Conservation (phyloP, 768 basidiomycete genomes). For the Panus rudis region DNA sequence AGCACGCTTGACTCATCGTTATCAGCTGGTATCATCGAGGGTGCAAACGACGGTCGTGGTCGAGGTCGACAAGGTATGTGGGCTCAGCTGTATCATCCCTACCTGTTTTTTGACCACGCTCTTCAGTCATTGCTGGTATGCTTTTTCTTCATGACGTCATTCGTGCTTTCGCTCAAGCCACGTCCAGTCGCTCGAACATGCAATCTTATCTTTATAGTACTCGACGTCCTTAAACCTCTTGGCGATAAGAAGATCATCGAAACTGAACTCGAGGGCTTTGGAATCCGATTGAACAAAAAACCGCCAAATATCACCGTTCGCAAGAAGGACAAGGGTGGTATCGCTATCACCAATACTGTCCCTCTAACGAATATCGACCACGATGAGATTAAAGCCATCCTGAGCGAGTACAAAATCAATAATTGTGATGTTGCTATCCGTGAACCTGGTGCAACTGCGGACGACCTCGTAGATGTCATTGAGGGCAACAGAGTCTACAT, state of each 20-base stretch:
- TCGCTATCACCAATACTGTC: slow-evolving; percentile 94
- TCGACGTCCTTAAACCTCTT: slow-evolving; percentile 97
- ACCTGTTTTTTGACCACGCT: slow-evolving; percentile 13
- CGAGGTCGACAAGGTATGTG: slow-evolving; percentile 85
- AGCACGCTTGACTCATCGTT: slow-evolving; percentile 12
- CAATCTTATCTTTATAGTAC: slow-evolving; percentile 96
- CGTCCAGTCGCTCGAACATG: slow-evolving; percentile 88
- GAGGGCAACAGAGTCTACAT: slow-evolving; percentile 98
- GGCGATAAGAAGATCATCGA: slow-evolving; percentile 92
- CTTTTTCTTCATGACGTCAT: neutral
- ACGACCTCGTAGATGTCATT: slow-evolving; percentile 95
- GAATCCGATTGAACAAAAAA: slow-evolving; percentile 91
- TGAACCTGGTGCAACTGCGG: slow-evolving; percentile 85
- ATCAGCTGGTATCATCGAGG: slow-evolving; percentile 93
- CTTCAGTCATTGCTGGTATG: slow-evolving; percentile 71
- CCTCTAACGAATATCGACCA: slow-evolving; percentile 93
- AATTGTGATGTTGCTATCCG: slow-evolving; percentile 92
- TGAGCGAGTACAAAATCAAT: slow-evolving; percentile 86
- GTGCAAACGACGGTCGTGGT: slow-evolving; percentile 93
- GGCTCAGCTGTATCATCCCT: slow-evolving; percentile 11
- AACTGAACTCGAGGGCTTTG: slow-evolving; percentile 93
- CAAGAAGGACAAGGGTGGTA: slow-evolving; percentile 85
- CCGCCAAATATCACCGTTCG: slow-evolving; percentile 82
- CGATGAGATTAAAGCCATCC: slow-evolving; percentile 91
- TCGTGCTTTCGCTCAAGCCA: slow-evolving; percentile 5